Conservation (phyloP, 2,329 filamentous ascomycete species). For the Penicillium oxalicum region DNA sequence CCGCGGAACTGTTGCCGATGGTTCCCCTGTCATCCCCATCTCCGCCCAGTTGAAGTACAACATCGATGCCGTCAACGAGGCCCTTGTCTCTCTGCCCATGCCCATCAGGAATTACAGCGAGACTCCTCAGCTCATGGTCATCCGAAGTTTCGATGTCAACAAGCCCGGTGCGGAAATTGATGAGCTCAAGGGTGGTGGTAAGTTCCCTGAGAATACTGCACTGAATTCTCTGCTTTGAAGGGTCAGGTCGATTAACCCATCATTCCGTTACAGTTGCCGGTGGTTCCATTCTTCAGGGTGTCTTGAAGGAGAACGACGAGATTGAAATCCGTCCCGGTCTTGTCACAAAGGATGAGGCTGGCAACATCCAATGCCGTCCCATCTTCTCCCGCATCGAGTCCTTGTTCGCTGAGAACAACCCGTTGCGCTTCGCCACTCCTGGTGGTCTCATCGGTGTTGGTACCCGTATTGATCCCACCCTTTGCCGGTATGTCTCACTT, state of each 20-base stretch:
- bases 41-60: constrained; percentile 98
- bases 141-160: constrained; percentile 99
- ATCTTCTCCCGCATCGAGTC: constrained; percentile 95
- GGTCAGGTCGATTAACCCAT: not conserved
- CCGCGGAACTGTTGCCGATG: constrained; percentile 90
- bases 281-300: constrained; percentile 92
- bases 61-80: constrained; percentile 96
- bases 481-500: constrained; percentile 59
- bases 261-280: constrained; percentile 58
- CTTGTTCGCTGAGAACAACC: constrained; percentile 95
- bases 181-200: constrained; percentile 86
- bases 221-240: not conserved
- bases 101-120: constrained; percentile 84
- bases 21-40: constrained; percentile 92
- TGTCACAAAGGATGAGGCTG: constrained; percentile 88
- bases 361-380: constrained; percentile 90
- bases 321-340: constrained; percentile 99
- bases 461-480: constrained; percentile 92
- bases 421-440: constrained; percentile 95
- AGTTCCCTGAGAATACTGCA: not conserved
- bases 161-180: constrained; percentile 99
- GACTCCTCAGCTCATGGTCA: constrained; percentile 97
- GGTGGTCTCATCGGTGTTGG: constrained; percentile 97
- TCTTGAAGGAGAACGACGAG: constrained; percentile 94
- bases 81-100: constrained; percentile 90